A percentile compares a stretch with the other conserved stretches of the same genome.
Conservation (phyloP, 208 protist species). For the Angomonas ambiguus region DNA sequence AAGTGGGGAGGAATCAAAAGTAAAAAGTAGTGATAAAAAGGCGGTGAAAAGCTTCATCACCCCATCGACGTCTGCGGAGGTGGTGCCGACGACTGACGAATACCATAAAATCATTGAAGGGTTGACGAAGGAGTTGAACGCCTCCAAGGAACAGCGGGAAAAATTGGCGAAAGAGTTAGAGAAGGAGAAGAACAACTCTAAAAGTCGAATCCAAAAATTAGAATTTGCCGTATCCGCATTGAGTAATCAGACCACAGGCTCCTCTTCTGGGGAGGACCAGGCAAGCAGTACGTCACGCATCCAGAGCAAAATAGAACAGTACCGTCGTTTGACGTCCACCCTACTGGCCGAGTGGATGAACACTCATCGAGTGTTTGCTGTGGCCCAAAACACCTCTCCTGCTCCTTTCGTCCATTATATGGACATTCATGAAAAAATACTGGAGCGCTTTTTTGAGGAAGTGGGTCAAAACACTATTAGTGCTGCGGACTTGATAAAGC, state of each 20-base stretch:
- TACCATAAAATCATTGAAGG: neutral
- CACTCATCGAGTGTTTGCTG: neutral
- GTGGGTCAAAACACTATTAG: neutral
- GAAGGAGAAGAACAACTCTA: neutral
- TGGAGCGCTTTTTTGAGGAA: constrained; percentile 3
- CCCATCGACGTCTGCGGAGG: too few species aligned
- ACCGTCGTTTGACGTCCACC: neutral
- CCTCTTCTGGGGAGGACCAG: neutral
- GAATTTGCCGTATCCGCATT: neutral
- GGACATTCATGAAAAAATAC: constrained; percentile 8
- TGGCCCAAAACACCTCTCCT: neutral
- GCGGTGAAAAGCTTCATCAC: too few species aligned
- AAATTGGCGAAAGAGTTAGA: neutral
- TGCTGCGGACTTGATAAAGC: neutral
- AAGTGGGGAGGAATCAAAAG: neutral
- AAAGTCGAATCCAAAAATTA: neutral
- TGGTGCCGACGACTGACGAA: neutral
- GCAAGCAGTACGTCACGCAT: neutral
- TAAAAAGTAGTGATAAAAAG: neutral
- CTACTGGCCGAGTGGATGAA: constrained; percentile 2
- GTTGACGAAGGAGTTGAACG: neutral
- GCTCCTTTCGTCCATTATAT: neutral
- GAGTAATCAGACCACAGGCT: neutral
- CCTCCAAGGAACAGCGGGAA: neutral
- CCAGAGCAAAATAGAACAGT: neutral